Conservation (phyloP, 495 filamentous ascomycete genomes). For the Bryoglossum gracile region DNA sequence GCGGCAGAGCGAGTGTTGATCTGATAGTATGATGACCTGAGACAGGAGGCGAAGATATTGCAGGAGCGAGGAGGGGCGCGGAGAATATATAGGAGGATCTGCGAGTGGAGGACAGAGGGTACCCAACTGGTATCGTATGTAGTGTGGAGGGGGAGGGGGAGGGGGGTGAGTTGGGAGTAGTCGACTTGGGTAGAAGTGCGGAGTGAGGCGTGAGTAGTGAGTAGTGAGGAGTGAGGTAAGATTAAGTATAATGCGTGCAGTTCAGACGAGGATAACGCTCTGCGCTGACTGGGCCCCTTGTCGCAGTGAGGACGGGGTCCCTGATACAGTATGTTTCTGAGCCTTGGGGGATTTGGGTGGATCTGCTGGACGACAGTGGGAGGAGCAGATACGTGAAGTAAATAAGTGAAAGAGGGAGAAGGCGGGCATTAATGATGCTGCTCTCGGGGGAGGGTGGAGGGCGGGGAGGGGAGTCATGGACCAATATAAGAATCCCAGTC, state of each 20-base stretch:
- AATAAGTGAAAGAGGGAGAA: neutral
- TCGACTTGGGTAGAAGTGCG: neutral
- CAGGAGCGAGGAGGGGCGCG: constrained; percentile 5
- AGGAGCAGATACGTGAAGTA: neutral
- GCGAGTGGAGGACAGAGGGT: constrained; percentile 1
- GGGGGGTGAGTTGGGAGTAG: constrained; percentile 6
- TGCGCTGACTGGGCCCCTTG: constrained; percentile 5
- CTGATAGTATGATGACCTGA: constrained; percentile 16
- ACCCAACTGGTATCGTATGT: too few relatives aligned
- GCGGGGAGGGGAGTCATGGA: too few relatives aligned
- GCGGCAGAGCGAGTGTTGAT: constrained; percentile 10
- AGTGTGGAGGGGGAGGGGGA: neutral
- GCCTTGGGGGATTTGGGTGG: too few relatives aligned
- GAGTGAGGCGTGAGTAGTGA: constrained; percentile 4
- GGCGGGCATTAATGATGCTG: neutral
- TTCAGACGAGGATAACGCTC: constrained; percentile 2
- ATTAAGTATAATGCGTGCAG: constrained; percentile 22
- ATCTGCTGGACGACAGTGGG: too few relatives aligned
- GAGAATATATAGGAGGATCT: constrained; percentile 19
- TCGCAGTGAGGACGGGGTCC: neutral
- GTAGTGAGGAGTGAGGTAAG: constrained; percentile 14
- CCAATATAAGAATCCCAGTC: too few relatives aligned
- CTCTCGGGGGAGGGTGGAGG: neutral
- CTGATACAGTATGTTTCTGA: neutral
- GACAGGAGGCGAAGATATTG: constrained; percentile 9